Evolutionary conservation across 2,329 filamentous ascomycete genomes (phyloP).

Genomic region (Phyllosticta capitalensis): DNA sequence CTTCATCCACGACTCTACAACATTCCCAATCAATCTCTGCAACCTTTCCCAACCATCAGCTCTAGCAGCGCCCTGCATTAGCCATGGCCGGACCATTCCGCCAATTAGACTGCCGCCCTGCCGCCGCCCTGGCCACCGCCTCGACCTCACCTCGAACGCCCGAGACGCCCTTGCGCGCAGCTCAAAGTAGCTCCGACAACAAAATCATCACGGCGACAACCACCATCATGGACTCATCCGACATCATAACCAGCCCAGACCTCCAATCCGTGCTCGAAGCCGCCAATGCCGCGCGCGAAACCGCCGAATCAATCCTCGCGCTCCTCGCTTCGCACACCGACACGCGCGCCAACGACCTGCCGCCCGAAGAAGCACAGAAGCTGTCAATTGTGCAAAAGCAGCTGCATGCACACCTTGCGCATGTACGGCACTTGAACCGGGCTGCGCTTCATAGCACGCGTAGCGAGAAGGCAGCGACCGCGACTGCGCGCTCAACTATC

Average conservation of each 20-base stretch:
- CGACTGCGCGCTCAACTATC: conserved; percentile 81
- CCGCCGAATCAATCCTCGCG: conserved; percentile 51
- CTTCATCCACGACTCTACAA: not conserved
- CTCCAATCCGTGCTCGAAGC: conserved; percentile 61
- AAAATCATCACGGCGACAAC: not conserved
- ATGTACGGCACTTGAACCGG: conserved; percentile 65
- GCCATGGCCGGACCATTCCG: not conserved
- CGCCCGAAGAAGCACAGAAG: conserved; percentile 45
- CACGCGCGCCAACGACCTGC: conserved; percentile 17
- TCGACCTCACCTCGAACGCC: not conserved
- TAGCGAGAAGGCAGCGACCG: conserved; percentile 76
- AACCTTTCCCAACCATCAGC: not conserved
- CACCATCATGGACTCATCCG: conserved; percentile 8
- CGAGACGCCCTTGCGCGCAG: not conserved
- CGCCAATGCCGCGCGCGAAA: conserved; percentile 62
- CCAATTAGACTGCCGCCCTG: not conserved
- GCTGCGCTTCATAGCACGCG: conserved; percentile 71
- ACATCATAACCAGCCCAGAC: conserved; percentile 53
- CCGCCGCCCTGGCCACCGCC: not conserved
- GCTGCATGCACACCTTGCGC: conserved; percentile 56
- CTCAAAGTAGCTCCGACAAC: not conserved
- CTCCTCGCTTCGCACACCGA: conserved; percentile 47
- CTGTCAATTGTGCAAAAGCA: conserved; percentile 70
- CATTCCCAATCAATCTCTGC: not conserved
- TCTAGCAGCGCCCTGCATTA: not conserved